Base-by-base conservation (phyloP, 1,139 yeast species). In the Yamadazyma diospyri region DNA sequence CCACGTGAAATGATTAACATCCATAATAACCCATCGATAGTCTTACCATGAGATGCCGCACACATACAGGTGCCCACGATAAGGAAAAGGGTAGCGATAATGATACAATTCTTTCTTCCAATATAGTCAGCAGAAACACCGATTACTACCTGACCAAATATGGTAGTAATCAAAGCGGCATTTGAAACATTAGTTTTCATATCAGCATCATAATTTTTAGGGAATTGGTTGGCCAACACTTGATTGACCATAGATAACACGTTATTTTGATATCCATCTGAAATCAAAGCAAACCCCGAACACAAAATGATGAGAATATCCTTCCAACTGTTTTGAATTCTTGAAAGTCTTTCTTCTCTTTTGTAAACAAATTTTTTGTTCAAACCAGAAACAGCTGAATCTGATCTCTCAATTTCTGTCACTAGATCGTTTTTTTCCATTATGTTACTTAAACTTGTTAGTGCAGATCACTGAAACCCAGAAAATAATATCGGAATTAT, bases 1-100 rank as follows among this genome's bases (percentile, higher is more conserved):
- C 87, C 87, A 54, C 88, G 64, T 37, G 75, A 62, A 20, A 81
- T 74, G 29, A 78, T 70, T 48, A 81, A 64, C 86, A 81, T 79
- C 88, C 88, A 81, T 49, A 83, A 78, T 59, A 62, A 56, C 4
- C 72, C 72, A n/a, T 57, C 45, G 11, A 53, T 54, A 16, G 69
- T 49, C 3, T 35, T 45, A 20, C 76, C 76, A 39, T 69, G 72
- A 15, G 76, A 51, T 11, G 75, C 74, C 19, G 77, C 76, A 59
- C 73, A 68, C 53, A 71, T 41, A 28, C 63, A 46, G 4, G 76
- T 59, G 24, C 76, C 76, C 30, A 67, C 41, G 10, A 72, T 60
- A 42, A 71, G 58, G 41, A 70, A 62, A 4, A 57, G 46, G 5
- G 73, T 71, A 11, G 75, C 75, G 27, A 59, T 51, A 17, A 71